Evolutionary conservation across 2,329 filamentous ascomycete species (phyloP), one percentile per base, ranked within the genome.

Genomic region (Metarhizium brunneum): DNA sequence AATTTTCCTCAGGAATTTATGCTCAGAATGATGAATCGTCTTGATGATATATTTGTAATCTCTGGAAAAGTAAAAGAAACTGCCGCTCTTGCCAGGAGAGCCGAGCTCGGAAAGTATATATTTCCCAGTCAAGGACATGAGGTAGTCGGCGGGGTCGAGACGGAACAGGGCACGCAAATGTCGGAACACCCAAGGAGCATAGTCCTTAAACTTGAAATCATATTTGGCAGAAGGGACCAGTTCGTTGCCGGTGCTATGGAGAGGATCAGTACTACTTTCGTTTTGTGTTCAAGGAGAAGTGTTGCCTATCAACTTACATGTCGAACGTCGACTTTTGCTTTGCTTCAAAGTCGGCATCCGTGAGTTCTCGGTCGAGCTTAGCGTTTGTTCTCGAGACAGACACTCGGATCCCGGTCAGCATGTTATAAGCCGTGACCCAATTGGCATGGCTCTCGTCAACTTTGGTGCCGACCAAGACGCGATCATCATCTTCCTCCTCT

Each of bases 31-130:
- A 69, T 99, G 94, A 63, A 99, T 97, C 25, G 94, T 99, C 75
- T 99, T 99, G 82, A 99, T 99, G 73, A 99, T 99, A 74, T 99
- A 99, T 74, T 96, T 97, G 80, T 99, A 99, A 73, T 99, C 94
- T 65, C 94, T 83, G 50, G 94, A 97, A 74, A 97, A 99, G 78
- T 99, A 99, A 76, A 99, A 99, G 76, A 99, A 99, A 71, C 92
- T 97, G 61, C 94, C 94, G 70, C 92, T 96, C 77, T 99, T 99
- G 58, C 94, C 94, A 1, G 94, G 94, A 4, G 94, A 97, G 40
- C 94, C 94, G 57, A 99, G 81, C 71, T 99, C 94, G 5, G 94
- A 97, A 61, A 99, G 80, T 55, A 99, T 97, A 72, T 99, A 99
- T 74, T 99, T 99, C 71, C 92, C 94, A 14, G 94, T 97, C 66